These are phyloP conservation scores for Aspergillus conjunctus DNA, from an alignment of 495 filamentous ascomycete genomes.

Conservation along the genomic window DNA sequence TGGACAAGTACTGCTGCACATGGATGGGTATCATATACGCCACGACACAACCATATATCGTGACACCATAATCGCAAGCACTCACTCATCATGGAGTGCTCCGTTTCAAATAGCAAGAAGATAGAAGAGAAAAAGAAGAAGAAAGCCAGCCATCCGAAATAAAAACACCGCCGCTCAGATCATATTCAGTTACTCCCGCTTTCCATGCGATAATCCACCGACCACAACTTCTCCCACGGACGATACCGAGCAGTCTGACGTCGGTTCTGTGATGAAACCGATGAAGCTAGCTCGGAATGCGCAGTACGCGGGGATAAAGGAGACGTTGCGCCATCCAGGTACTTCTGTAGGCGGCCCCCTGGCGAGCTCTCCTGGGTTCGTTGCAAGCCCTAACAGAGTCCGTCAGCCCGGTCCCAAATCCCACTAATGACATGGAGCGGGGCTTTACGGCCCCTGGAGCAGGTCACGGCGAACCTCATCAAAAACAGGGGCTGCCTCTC, in stretches of 20 bases:
- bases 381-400: constrained; percentile 26
- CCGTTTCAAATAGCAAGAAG: not conserved
- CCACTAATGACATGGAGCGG: no score
- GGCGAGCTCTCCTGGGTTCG: constrained; percentile 9
- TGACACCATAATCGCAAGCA: constrained; percentile 5
- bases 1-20: constrained; percentile 21
- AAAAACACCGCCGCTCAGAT: constrained; percentile 1
- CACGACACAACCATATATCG: constrained; percentile 25
- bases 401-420: constrained; percentile 28
- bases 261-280: constrained; percentile 27
- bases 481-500: constrained; percentile 43
- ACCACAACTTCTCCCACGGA: constrained; percentile 58
- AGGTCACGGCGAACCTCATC: constrained; percentile 56
- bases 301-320: constrained; percentile 17
- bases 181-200: constrained; percentile 24
- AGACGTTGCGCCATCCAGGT: constrained; percentile 16
- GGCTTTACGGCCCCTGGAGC: constrained; percentile 47
- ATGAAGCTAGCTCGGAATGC: constrained; percentile 18
- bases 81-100: not conserved
- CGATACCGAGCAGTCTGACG: constrained; percentile 33
- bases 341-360: constrained; percentile 6
- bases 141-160: constrained; percentile 7
- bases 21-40: constrained; percentile 35
- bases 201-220: constrained; percentile 53
- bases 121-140: constrained; percentile 15